A percentile compares a stretch with the other conserved stretches of the same genome.
Conservation (phyloP, 2,329 filamentous ascomycete species). For the Calycina marina region DNA sequence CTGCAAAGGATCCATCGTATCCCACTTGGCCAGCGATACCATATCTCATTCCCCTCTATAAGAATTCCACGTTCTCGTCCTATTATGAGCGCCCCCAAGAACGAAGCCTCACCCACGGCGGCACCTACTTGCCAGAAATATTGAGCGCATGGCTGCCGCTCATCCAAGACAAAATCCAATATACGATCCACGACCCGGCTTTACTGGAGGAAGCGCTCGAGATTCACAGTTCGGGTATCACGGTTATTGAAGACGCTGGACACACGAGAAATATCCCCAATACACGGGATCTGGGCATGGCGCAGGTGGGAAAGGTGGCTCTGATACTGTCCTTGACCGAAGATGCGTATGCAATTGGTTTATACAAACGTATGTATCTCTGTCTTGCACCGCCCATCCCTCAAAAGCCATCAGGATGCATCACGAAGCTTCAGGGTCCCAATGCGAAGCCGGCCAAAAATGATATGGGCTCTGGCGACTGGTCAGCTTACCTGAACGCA, state of each 20-base stretch:
- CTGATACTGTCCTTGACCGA: conserved; percentile 11
- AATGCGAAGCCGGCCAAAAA: conserved; percentile 4
- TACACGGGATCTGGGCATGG: conserved; percentile 11
- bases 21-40: no score
- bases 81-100: no score
- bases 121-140: no score
- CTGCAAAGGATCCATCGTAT: no score
- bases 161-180: conserved; percentile 6
- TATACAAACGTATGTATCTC: conserved; percentile 6
- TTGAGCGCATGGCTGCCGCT: no score
- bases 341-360: conserved; percentile 9
- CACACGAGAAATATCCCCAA: conserved; percentile 5
- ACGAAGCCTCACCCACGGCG: no score
- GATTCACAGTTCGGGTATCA: conserved; percentile 8
- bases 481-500: conserved; percentile 4
- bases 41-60: no score
- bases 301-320: conserved; percentile 8
- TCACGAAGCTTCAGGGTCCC: conserved; percentile 1
- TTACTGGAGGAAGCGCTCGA: conserved; percentile 15
- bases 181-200: conserved; percentile 10
- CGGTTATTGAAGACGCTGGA: conserved; percentile 8
- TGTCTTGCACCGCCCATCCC: conserved; percentile 3
- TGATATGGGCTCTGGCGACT: conserved; percentile 8
- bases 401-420: conserved; percentile 3
- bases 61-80: no score